These are phyloP conservation scores for Tetraselmis chui DNA, from an alignment of 139 green algal species.

Conservation along the genomic window DNA sequence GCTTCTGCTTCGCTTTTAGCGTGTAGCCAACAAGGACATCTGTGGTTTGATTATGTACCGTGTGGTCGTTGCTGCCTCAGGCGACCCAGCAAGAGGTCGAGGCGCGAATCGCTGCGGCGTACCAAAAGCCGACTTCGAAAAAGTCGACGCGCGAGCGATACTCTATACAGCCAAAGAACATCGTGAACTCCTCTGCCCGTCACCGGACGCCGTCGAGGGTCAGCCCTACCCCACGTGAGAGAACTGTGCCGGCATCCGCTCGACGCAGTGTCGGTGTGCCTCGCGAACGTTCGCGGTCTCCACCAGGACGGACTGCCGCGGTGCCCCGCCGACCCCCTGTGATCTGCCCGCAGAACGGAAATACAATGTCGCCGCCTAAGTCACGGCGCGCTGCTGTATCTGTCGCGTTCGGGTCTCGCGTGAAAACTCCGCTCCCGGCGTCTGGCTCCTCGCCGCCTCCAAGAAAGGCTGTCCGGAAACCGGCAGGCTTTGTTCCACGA, in stretches of 20 bases:
- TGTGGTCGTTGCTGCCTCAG: too few species aligned
- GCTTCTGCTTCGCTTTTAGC: too few species aligned
- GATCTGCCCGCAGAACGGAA: too few species aligned
- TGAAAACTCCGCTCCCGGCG: neutral
- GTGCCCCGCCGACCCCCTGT: neutral
- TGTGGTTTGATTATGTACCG: too few species aligned
- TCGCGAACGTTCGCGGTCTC: neutral
- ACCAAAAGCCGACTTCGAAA: neutral
- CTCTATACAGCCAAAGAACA: too few species aligned
- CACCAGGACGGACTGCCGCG: too few species aligned
- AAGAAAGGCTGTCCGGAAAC: neutral
- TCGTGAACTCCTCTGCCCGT: too few species aligned
- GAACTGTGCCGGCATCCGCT: too few species aligned
- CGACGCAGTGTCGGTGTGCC: neutral
- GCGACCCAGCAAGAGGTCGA: neutral
- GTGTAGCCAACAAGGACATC: too few species aligned
- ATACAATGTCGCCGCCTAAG: neutral
- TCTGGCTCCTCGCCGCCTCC: neutral
- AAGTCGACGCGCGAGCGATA: too few species aligned
- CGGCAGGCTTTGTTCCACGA: neutral
- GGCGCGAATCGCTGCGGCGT: neutral
- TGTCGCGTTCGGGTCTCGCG: neutral
- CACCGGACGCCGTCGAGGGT: neutral
- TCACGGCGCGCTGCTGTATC: neutral
- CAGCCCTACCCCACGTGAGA: too few species aligned